Evolutionary conservation across 164 flowering plant species (phyloP).

Genomic region (Annona cherimola): DNA sequence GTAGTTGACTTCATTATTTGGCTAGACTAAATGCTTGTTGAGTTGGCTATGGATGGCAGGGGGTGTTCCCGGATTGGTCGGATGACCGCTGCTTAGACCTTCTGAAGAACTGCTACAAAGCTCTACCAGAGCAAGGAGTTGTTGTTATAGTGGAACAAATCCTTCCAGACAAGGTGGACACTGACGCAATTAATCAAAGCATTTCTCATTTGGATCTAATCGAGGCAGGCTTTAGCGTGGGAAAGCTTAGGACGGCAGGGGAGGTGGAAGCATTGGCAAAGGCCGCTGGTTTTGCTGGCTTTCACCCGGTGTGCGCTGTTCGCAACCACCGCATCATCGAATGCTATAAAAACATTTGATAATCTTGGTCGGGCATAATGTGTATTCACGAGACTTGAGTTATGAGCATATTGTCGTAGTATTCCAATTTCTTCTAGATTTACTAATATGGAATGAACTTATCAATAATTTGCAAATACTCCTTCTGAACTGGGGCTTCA

Average conservation of each 20-base stretch:
- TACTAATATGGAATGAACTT: too few relatives aligned
- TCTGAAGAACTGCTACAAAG: slow-evolving; percentile 63
- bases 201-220: slow-evolving; percentile 46
- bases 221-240: slow-evolving; percentile 72
- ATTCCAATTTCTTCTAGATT: too few relatives aligned
- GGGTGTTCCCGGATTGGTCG: slow-evolving; percentile 32
- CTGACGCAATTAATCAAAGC: slow-evolving; percentile 30
- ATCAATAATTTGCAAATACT: too few relatives aligned
- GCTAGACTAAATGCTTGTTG: neutral
- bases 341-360: slow-evolving; percentile 31
- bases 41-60: slow-evolving; percentile 43
- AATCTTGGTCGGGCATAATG: too few relatives aligned
- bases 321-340: slow-evolving; percentile 61
- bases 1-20: too few relatives aligned
- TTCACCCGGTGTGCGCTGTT: slow-evolving; percentile 40
- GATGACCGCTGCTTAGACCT: slow-evolving; percentile 66
- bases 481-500: too few relatives aligned
- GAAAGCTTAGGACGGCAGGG: slow-evolving; percentile 67
- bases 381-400: too few relatives aligned
- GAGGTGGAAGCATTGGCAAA: slow-evolving; percentile 61
- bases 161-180: slow-evolving; percentile 50
- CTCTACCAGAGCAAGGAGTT: slow-evolving; percentile 63
- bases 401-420: too few relatives aligned
- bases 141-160: slow-evolving; percentile 62
- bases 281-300: slow-evolving; percentile 53